These are phyloP conservation scores for Perkinsela sp. DNA, from an alignment of 208 protist species.

Conservation along the genomic window DNA sequence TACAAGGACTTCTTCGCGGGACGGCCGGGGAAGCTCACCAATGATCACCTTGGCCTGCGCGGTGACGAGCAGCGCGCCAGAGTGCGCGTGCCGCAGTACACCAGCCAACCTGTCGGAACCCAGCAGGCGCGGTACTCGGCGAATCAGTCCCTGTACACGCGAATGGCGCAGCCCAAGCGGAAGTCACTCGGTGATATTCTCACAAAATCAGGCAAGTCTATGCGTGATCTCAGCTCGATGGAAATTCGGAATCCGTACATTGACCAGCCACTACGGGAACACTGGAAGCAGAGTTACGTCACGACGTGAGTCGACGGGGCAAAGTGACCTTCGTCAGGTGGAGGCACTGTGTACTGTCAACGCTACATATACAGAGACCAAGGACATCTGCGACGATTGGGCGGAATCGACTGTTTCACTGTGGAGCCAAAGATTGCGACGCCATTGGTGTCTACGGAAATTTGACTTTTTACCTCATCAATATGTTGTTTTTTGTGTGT, in stretches of 20 bases:
- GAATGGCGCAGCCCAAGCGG: background rate
- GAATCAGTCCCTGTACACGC: background rate
- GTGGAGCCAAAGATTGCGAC: no score
- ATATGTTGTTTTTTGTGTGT: no score
- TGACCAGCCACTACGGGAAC: background rate
- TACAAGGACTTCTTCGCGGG: slow-evolving; percentile 71
- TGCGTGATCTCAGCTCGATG: background rate
- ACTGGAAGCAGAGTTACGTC: background rate
- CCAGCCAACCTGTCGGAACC: background rate
- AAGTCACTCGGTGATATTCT: background rate
- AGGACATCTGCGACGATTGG: no score
- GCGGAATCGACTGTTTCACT: no score
- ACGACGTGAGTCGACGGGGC: background rate
- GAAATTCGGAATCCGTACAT: background rate
- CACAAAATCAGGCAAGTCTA: background rate
- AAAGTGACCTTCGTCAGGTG: no score
- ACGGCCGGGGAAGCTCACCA: slow-evolving; percentile 49
- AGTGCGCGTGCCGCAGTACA: background rate
- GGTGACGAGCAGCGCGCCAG: slow-evolving; percentile 41
- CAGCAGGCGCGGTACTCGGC: background rate
- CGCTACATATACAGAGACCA: no score
- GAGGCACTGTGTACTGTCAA: no score
- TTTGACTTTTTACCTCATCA: no score
- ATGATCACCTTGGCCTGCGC: slow-evolving; percentile 57
- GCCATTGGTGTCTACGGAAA: no score